phyloP scores from a whole-genome alignment of 768 basidiomycete genomes.

The Nidularia sp. region DNA sequence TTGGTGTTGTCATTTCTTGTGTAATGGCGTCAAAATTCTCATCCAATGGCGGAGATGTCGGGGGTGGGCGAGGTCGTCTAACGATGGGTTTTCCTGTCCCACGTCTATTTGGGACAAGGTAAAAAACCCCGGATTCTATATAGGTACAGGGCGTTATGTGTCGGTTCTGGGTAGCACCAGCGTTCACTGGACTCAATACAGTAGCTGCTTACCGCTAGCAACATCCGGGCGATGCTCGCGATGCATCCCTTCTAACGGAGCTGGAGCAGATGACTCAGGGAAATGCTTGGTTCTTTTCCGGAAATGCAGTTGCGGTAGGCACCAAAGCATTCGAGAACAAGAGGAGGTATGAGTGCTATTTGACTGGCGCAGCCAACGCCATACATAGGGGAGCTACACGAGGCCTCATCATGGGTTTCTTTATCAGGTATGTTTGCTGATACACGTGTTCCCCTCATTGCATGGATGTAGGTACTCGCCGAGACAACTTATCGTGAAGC shows the following conservation, averaged over 20 bases:
- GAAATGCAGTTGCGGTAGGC: slow-evolving; percentile 18
- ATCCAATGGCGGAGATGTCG: slow-evolving; percentile 31
- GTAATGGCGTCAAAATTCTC: slow-evolving; percentile 38
- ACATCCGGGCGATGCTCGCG: slow-evolving; percentile 7
- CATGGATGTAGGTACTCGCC: no score
- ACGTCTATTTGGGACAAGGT: slow-evolving; percentile 34
- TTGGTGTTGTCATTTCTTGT: slow-evolving; percentile 17
- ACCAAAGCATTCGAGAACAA: slow-evolving; percentile 24
- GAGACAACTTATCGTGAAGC: no score
- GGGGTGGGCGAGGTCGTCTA: slow-evolving; percentile 31
- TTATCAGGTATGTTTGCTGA: slow-evolving; percentile 5
- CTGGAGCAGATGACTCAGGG: neutral
- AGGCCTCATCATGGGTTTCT: slow-evolving; percentile 33
- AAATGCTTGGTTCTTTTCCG: slow-evolving; percentile 7
- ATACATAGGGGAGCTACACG: slow-evolving; percentile 23
- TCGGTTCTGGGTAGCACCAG: neutral
- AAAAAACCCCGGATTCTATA: slow-evolving; percentile 31
- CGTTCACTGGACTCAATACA: slow-evolving; percentile 4
- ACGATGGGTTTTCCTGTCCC: slow-evolving; percentile 30
- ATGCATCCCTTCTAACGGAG: slow-evolving; percentile 7
- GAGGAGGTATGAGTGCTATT: slow-evolving; percentile 5
- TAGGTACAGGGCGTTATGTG: slow-evolving; percentile 1
- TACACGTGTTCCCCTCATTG: slow-evolving; percentile 19
- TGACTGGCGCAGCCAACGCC: slow-evolving; percentile 16
- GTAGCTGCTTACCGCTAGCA: slow-evolving; percentile 7